A percentile compares a stretch with the other conserved stretches of the same genome.
phyloP scores from a whole-genome alignment of 75 land plant species.

The Pinus tabuliformis region DNA sequence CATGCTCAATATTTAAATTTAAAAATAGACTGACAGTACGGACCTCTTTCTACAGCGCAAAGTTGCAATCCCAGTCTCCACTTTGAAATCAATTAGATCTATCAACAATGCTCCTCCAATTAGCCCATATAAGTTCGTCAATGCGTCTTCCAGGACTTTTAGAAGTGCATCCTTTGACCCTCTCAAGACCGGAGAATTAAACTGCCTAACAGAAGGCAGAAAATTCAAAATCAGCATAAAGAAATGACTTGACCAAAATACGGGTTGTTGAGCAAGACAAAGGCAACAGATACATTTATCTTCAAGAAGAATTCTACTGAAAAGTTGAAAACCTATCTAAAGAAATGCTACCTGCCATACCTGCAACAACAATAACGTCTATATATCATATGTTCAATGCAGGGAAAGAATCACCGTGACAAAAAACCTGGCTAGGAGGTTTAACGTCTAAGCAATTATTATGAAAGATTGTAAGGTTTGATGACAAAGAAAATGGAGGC shows the following conservation, averaged over 20 bases:
- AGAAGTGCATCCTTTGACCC: constrained; percentile 10
- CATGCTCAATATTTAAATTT: constrained; percentile 1
- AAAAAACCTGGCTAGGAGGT: not conserved
- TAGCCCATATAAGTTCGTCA: constrained; percentile 18
- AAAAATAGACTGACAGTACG: not conserved
- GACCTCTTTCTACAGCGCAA: constrained; percentile 27
- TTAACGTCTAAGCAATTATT: not conserved
- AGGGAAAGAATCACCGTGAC: not conserved
- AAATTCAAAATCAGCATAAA: constrained; percentile 2
- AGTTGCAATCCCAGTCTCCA: constrained; percentile 9
- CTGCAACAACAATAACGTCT: not conserved
- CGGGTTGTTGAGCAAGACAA: not conserved
- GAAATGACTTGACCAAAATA: not conserved
- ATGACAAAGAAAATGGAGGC: not conserved
- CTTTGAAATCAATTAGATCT: constrained; percentile 20
- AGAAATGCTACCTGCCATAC: not conserved
- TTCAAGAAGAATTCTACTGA: not conserved
- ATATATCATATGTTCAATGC: not conserved
- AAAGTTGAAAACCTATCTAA: not conserved
- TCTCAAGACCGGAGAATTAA: constrained; percentile 8
- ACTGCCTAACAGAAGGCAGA: constrained; percentile 7
- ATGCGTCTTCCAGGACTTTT: constrained; percentile 19
- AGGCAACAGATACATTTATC: not conserved
- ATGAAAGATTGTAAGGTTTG: not conserved
- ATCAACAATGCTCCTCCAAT: constrained; percentile 22